phyloP scores from a whole-genome alignment of 495 filamentous ascomycete genomes.

The Zalerion maritima region DNA sequence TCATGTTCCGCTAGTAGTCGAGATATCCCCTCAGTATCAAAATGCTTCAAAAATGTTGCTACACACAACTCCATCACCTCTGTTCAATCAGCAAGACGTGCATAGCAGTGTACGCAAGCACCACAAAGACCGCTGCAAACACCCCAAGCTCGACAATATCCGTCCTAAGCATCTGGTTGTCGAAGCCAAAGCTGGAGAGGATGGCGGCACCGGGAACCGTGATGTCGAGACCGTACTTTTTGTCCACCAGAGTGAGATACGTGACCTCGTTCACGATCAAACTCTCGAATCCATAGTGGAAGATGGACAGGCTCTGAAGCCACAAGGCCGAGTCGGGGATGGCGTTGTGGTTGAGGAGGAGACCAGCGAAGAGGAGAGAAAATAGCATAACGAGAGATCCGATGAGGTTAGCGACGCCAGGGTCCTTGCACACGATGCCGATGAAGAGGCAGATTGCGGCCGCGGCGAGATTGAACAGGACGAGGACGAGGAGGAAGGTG shows the following conservation, averaged over 20 bases:
- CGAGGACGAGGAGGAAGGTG: conserved; percentile 78
- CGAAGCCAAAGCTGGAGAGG: conserved; percentile 83
- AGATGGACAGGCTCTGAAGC: conserved; percentile 94
- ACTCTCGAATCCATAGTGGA: conserved; percentile 95
- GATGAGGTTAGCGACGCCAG: conserved; percentile 85
- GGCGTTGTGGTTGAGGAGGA: conserved; percentile 85
- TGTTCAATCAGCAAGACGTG: conserved; percentile 88
- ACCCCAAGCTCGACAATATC: conserved; percentile 72
- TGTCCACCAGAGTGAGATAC: conserved; percentile 76
- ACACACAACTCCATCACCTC: no score
- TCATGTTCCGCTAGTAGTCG: no score
- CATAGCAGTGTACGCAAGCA: conserved; percentile 86
- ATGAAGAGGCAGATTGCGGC: conserved; percentile 91
- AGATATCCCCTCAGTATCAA: no score
- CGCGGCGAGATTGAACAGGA: conserved; percentile 92
- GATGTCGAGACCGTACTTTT: conserved; percentile 91
- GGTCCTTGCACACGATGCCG: conserved; percentile 84
- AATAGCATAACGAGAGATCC: conserved; percentile 97
- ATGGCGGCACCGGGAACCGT: conserved; percentile 92
- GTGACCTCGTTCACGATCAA: conserved; percentile 95
- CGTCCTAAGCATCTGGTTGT: conserved; percentile 66
- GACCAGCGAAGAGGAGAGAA: conserved; percentile 81
- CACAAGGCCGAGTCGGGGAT: conserved; percentile 73
- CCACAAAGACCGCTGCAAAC: conserved; percentile 69
- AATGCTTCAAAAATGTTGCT: no score